Evolutionary conservation across 192 early-diverging fungal species (phyloP), one percentile per base, ranked within the genome.

Genomic region (Entomortierella parvispora): DNA sequence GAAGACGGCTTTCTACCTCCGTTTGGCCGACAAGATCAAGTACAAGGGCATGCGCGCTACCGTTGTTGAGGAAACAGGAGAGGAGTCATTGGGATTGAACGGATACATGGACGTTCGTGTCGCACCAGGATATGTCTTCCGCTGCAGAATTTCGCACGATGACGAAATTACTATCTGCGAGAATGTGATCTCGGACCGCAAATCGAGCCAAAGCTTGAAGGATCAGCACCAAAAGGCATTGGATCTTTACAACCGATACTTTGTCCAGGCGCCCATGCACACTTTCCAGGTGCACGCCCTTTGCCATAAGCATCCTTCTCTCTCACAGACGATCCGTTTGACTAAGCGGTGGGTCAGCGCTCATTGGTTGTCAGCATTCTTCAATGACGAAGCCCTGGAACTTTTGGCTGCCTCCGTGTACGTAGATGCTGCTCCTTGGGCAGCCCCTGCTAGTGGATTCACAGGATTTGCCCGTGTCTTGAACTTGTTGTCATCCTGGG

Each of bases 261-360:
- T 86, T 55, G 62, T 71, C 20, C 78, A 80, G 23, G 62, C 68
- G 26, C 87, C 84, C 10, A 79, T 71, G 45, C 92, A 93, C 72
- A 85, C 88, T 2, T 83, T 79, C 46, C 83, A 85, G 40, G 85
- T 97, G 17, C 90, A 91, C 54, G 88, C 91, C 47, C 81, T 95
- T 42, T 94, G 92, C 80, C 87, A 89, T 48, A 84, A 86, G 50
- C 86, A 88, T 70, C 90, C 94, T 28, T 89, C 90, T 14, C 86
- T 92, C 15, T 92, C 93, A 12, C 79, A 87, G 42, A 93, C 95
- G 7, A 90, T 97, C 29, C 89, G 97, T 20, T 80, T 99, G 54
- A 77, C 88, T 20, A 99, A 99, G 86, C 88, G 95, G 62, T 99
- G 95, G 95, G 79, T 96, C 28, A 83, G 89, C 9, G 83, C 91